Evolutionary conservation across 805 yeast species (phyloP), one percentile per base, ranked within the genome.

Genomic region (Yarrowia sp.): DNA sequence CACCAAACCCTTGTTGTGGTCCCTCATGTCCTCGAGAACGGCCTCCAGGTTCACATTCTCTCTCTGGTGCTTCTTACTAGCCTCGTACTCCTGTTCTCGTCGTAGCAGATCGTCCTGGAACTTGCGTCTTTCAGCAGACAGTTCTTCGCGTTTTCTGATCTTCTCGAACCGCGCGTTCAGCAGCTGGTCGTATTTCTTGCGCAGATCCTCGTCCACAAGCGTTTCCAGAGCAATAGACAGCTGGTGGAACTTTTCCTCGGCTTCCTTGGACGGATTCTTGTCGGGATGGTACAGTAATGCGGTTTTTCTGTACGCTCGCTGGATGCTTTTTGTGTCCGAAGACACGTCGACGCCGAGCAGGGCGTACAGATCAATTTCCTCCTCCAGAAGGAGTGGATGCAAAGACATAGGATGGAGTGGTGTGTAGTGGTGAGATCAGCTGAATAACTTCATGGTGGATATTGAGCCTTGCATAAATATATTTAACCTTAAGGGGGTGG

Each of bases 231-330:
- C 76, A 32, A 69, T 19, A 2, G 75, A 70, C 10, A 74, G 69
- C 46, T 65, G 49, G 48, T 74, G 76, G 63, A 74, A 74, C 72
- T 72, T 74, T 16, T 58, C 74, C 16, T 69, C 73, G 12, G 76
- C 76, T 10, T 73, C 75, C 36, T 71, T 70, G 16, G 73, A 70
- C 8, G 75, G 73, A 49, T 74, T 74, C 61, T 75, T 74, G 63
- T 75, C 77, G 5, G 77, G 76, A 49, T 74, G 76, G 61, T 72
- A 74, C 16, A 59, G 46, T 1, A 61, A 66, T 1, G 71, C 71
- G 12, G 68, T 49, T 64, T 56, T 65, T 26, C 70, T 12, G 55
- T 70, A 69, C 2, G 72, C 71, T 2, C 71, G 42, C 36, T 64
- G 55, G 14, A 70, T 63, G n/a, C 22, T 59, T 38, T 38, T 42